phyloP scores from a whole-genome alignment of 495 filamentous ascomycete species.

The Bacidia rubella region DNA sequence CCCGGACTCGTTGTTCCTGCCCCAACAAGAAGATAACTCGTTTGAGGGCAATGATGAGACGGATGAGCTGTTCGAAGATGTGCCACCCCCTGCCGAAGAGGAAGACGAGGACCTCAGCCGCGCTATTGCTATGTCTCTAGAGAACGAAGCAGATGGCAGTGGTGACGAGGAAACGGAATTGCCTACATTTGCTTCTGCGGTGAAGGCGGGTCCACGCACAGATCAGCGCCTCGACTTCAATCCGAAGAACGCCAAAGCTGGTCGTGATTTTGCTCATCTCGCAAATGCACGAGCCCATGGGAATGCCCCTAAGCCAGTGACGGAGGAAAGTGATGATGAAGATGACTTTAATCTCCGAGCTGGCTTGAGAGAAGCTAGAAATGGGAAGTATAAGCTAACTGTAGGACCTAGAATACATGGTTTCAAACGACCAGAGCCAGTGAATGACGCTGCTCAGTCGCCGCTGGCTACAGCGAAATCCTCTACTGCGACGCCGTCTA shows the following conservation, averaged over 20 bases:
- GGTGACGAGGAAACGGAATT: constrained; percentile 4
- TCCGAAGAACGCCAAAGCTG: constrained; percentile 17
- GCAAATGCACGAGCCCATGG: constrained; percentile 17
- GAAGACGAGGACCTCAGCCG: constrained; percentile 67
- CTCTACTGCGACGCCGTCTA: constrained; percentile 14
- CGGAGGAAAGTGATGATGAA: constrained; percentile 20
- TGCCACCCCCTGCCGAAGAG: constrained; percentile 5
- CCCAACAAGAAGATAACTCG: constrained; percentile 17
- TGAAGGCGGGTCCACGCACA: constrained; percentile 9
- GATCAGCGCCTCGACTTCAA: constrained; percentile 19
- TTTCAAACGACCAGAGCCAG: neutral
- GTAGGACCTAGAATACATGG: constrained; percentile 11
- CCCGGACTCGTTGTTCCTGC: constrained; percentile 18
- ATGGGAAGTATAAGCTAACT: constrained; percentile 23
- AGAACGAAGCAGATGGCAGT: constrained; percentile 16
- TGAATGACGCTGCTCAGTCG: neutral
- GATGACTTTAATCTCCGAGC: constrained; percentile 44
- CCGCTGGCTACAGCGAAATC: neutral
- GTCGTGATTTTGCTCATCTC: constrained; percentile 19
- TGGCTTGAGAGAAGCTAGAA: constrained; percentile 37
- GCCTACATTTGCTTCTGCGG: constrained; percentile 2
- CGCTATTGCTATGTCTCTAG: constrained; percentile 74
- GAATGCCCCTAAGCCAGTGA: constrained; percentile 11
- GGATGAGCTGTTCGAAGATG: constrained; percentile 32
- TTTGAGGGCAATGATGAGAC: constrained; percentile 18